Base-by-base conservation (phyloP, 2,329 filamentous ascomycete species). In the Apiospora phragmitis region DNA sequence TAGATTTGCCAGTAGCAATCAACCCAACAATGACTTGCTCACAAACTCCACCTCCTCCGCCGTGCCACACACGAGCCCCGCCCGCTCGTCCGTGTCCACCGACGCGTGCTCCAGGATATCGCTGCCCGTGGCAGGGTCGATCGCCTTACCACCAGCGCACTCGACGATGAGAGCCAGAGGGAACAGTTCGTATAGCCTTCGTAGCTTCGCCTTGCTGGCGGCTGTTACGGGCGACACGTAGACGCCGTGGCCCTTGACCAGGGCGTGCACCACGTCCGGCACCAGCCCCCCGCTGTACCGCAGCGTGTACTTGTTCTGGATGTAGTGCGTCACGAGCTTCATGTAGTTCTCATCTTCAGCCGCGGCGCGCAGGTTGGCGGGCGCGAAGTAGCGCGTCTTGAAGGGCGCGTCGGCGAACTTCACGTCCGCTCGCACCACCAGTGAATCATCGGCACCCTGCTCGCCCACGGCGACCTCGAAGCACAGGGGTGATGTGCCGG, bases 231-330 rank as follows among this genome's bases (percentile, higher is more conserved):
- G 89, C 1, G 85, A 88, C 1, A 90, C 75, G 74, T 91, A 91
- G 0, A 91, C 77, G 1, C 89, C 89, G 69, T 91, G 88, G 0
- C 88, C 88, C 77, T 91, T 91, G 71, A 87, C 85, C 9, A 91
- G 79, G 4, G 85, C 84, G 71, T 91, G 89, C 16, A 87, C 85
- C 0, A 91, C 80, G 70, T 91, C 89, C 0, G 89, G 89, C 3
- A 91, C 89, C 4, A 91, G 78, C 0, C 89, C 89, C 0, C 89
- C 89, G 24, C 84, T 85, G 74, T 91, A 91, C 2, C 89, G 81
- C 47, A 91, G 80, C 0, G 89, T 90, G 76, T 90, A 91, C 74
- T 83, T 84, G 51, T 85, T 77, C n/a, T 72, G 65, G 9, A 91
- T 85, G 71, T 85, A 90, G 6, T 81, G 77, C 32, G 80, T 79